A percentile compares a stretch with the other conserved stretches of the same genome.
Evolutionary conservation across 176 grass and related monocot species (phyloP).

Genomic region (Triticum dicoccoides): DNA sequence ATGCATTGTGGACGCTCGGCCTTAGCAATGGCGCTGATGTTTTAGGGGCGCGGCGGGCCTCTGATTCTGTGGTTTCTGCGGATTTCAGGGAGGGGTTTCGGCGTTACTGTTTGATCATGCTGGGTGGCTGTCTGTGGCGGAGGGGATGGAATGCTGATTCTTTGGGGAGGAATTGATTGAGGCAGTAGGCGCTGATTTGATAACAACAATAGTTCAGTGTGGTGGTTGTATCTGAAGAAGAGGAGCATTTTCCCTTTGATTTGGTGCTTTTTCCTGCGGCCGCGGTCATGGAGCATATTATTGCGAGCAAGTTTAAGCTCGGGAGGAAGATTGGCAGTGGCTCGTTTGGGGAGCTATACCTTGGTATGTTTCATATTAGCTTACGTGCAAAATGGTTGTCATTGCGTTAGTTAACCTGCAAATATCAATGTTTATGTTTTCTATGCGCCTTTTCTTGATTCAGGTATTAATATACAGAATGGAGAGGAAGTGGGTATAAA

Average conservation of each 20-base stretch:
- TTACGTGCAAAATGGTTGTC: not conserved
- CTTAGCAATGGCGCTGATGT: not conserved
- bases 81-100: not conserved
- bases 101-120: not conserved
- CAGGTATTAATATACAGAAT: conserved; percentile 78
- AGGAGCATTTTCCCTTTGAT: not conserved
- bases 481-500: conserved; percentile 86
- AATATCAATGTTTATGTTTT: conserved; percentile 5
- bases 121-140: not conserved
- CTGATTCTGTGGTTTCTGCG: not conserved
- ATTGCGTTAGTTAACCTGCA: not conserved
- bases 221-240: not conserved
- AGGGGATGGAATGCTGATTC: conserved; percentile 8
- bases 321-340: conserved; percentile 86
- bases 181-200: not conserved
- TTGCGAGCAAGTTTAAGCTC: conserved; percentile 79
- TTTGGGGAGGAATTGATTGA: not conserved
- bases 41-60: not conserved
- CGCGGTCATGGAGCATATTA: conserved; percentile 64
- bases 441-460: conserved; percentile 11
- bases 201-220: not conserved
- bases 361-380: conserved; percentile 43
- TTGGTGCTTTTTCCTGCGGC: not conserved
- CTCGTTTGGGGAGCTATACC: conserved; percentile 80
- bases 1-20: not conserved